phyloP scores from a whole-genome alignment of 495 filamentous ascomycete species.

The Aspergillus sparsus region DNA sequence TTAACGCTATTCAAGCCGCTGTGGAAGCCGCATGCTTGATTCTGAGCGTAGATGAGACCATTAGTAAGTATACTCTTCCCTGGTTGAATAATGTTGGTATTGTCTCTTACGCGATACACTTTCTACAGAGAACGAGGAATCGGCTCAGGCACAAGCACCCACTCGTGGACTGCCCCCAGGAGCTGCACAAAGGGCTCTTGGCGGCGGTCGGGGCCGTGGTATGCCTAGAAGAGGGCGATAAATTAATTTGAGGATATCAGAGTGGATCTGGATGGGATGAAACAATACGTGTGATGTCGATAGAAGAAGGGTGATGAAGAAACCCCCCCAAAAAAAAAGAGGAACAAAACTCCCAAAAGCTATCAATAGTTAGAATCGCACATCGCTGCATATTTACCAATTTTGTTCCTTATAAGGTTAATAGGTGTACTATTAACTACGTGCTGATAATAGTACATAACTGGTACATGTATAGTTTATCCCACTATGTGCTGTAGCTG shows the following conservation, averaged over 20 bases:
- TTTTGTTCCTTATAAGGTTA: neutral
- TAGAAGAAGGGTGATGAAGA: neutral
- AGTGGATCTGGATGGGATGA: slow-evolving; percentile 6
- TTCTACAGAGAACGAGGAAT: slow-evolving; percentile 78
- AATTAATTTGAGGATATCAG: slow-evolving; percentile 19
- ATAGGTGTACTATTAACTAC: neutral
- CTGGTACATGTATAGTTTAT: neutral
- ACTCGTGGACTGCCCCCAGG: slow-evolving; percentile 80
- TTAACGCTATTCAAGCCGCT: slow-evolving; percentile 95
- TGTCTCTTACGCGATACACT: slow-evolving; percentile 24
- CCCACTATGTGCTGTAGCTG: too few species aligned
- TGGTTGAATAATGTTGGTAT: neutral
- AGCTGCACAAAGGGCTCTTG: slow-evolving; percentile 85
- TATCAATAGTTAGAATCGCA: slow-evolving; percentile 17
- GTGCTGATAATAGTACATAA: neutral
- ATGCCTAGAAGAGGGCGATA: slow-evolving; percentile 65
- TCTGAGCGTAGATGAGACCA: slow-evolving; percentile 94
- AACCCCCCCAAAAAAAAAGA: neutral
- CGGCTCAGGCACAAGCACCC: slow-evolving; percentile 74
- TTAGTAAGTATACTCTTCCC: slow-evolving; percentile 57
- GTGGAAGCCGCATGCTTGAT: slow-evolving; percentile 95
- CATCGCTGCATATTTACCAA: slow-evolving; percentile 10
- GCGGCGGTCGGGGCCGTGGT: slow-evolving; percentile 78
- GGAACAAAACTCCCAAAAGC: slow-evolving; percentile 6
- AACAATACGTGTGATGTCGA: neutral